Conservation (phyloP, 1,284 basidiomycete species). For the Trametes versicolor region DNA sequence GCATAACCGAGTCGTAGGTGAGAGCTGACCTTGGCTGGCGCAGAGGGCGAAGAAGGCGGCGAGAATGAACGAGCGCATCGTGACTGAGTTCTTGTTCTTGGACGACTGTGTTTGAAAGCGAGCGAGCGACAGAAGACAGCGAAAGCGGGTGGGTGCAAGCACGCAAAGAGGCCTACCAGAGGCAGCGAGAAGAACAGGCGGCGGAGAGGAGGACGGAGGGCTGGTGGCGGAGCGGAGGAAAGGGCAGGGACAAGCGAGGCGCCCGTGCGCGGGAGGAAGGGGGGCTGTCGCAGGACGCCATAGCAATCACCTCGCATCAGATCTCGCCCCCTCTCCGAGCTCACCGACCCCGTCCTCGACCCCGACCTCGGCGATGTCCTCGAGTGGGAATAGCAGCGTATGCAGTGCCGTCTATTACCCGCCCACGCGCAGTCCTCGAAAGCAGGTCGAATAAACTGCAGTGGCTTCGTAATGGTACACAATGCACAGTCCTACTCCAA, state of each 20-base stretch:
- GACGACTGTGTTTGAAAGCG: slow-evolving; percentile 21
- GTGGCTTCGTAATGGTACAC: slow-evolving; percentile 22
- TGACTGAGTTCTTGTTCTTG: neutral
- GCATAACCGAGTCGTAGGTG: neutral
- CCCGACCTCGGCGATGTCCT: neutral
- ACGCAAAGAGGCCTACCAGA: slow-evolving; percentile 31
- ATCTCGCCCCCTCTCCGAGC: slow-evolving; percentile 5
- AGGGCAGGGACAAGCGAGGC: neutral
- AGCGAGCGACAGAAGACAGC: slow-evolving; percentile 11
- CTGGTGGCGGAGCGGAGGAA: slow-evolving; percentile 21
- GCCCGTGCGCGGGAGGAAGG: neutral
- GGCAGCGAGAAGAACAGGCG: slow-evolving; percentile 21
- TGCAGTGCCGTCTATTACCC: neutral
- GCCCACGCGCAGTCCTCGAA: neutral
- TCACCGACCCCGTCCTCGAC: neutral
- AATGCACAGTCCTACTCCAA: slow-evolving; percentile 6
- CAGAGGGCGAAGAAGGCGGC: slow-evolving; percentile 34
- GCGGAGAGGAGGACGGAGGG: slow-evolving; percentile 10
- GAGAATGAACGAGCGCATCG: slow-evolving; percentile 26
- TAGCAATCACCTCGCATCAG: slow-evolving; percentile 29
- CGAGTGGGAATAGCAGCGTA: neutral
- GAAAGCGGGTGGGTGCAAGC: slow-evolving; percentile 19
- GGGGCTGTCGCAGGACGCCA: slow-evolving; percentile 14
- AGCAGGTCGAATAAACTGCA: slow-evolving; percentile 13
- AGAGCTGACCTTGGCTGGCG: slow-evolving; percentile 37